phyloP scores from a whole-genome alignment of 169 alveolate genomes.

The Babesia sp. region DNA sequence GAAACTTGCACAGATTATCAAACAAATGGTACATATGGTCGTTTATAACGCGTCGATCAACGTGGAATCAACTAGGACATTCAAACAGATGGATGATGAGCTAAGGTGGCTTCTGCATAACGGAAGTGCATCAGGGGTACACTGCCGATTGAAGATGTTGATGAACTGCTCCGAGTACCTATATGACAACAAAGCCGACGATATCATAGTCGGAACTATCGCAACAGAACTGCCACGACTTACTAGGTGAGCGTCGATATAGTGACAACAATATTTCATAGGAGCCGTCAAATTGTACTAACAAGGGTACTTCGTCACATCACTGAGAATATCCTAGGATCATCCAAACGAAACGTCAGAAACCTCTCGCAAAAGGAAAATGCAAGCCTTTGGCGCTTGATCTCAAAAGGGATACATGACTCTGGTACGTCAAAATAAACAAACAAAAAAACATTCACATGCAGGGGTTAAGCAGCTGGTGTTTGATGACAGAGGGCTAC shows the following conservation, averaged over 20 bases:
- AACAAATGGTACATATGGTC: conserved; percentile 22
- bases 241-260: conserved; percentile 40
- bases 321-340: not conserved
- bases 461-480: conserved; percentile 42
- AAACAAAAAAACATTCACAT: not conserved
- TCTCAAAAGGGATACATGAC: conserved; percentile 13
- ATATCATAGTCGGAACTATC: conserved; percentile 20
- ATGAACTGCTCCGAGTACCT: not conserved
- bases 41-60: not conserved
- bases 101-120: conserved; percentile 27
- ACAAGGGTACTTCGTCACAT: conserved; percentile 32
- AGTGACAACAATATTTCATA: conserved; percentile 2
- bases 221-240: conserved; percentile 31
- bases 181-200: not conserved
- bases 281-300: conserved; percentile 55
- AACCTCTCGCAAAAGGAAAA: not conserved
- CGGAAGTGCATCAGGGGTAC: conserved; percentile 52
- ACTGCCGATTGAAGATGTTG: conserved; percentile 19
- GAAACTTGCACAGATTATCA: conserved; percentile 12
- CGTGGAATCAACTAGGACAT: not conserved
- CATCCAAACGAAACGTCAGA: not conserved
- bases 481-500: conserved; percentile 37
- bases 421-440: conserved; percentile 20
- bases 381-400: conserved; percentile 17
- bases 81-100: conserved; percentile 13